These are phyloP conservation scores for Aureobasidium melanogenum DNA, from an alignment of 2,329 filamentous ascomycete genomes.

Conservation along the genomic window DNA sequence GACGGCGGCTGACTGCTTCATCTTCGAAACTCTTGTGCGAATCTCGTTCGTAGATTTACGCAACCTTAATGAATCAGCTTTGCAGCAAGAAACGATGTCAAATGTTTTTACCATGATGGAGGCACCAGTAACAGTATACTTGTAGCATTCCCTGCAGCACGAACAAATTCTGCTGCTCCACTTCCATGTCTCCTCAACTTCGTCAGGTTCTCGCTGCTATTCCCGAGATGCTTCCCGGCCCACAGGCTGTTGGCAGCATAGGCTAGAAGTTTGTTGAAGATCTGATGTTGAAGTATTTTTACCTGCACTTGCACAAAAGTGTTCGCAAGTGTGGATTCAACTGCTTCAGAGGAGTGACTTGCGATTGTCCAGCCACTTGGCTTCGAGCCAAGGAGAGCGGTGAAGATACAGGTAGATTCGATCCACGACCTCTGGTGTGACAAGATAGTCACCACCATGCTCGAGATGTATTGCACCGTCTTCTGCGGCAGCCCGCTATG, in stretches of 20 bases:
- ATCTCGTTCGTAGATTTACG: not conserved
- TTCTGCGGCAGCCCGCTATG: not conserved
- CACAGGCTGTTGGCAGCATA: not conserved
- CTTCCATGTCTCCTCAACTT: not conserved
- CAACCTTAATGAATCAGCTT: not conserved
- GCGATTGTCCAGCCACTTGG: not conserved
- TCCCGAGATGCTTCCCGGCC: not conserved
- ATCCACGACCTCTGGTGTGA: not conserved
- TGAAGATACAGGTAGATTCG: not conserved
- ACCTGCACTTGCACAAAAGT: not conserved
- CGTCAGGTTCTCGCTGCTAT: not conserved
- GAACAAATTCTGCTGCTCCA: not conserved
- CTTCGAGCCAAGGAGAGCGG: not conserved
- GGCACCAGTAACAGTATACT: not conserved
- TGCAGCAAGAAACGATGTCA: not conserved
- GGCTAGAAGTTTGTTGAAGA: not conserved
- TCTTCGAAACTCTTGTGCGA: not conserved
- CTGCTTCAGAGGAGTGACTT: not conserved
- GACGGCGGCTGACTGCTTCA: not conserved
- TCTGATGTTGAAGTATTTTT: not conserved
- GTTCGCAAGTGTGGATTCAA: not conserved
- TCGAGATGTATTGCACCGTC: not conserved
- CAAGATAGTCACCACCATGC: not conserved
- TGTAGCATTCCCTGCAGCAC: not conserved
- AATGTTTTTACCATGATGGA: not conserved